Conservation (phyloP, 202 grass and related monocot species). For the Carex sylvatica region DNA sequence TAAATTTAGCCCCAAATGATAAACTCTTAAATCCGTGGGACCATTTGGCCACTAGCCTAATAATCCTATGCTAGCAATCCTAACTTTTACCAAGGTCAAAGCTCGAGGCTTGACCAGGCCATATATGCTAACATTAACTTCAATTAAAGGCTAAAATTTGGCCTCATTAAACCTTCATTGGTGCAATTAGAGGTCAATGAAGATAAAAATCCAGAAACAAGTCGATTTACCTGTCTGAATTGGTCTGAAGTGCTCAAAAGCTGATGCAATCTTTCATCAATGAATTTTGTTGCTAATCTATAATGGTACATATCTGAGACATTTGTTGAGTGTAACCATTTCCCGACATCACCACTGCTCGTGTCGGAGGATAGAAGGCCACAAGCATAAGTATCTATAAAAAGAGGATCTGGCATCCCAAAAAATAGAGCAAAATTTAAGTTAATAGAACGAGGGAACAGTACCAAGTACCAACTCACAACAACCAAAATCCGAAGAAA, state of each 20-base stretch:
- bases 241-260: slow-evolving; percentile 51
- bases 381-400: slow-evolving; percentile 74
- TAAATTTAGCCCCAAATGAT: not conserved
- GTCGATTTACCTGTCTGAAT: slow-evolving; percentile 70
- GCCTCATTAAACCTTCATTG: not conserved
- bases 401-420: slow-evolving; percentile 66
- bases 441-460: not conserved
- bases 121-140: not conserved
- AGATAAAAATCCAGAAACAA: slow-evolving; percentile 16
- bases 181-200: not conserved
- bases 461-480: not conserved
- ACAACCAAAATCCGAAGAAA: slow-evolving; percentile 3
- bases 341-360: slow-evolving; percentile 20
- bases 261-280: slow-evolving; percentile 72
- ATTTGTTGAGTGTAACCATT: slow-evolving; percentile 27
- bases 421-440: slow-evolving; percentile 29
- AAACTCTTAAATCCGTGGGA: too few relatives aligned
- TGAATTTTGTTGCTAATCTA: slow-evolving; percentile 65
- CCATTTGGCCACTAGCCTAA: too few relatives aligned
- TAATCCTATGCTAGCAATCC: too few relatives aligned
- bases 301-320: slow-evolving; percentile 34
- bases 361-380: slow-evolving; percentile 56
- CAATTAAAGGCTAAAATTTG: not conserved
- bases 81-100: too few relatives aligned
- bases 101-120: too few relatives aligned